phyloP scores from a whole-genome alignment of 306 rosid species.

The Mimosa bimucronata region DNA sequence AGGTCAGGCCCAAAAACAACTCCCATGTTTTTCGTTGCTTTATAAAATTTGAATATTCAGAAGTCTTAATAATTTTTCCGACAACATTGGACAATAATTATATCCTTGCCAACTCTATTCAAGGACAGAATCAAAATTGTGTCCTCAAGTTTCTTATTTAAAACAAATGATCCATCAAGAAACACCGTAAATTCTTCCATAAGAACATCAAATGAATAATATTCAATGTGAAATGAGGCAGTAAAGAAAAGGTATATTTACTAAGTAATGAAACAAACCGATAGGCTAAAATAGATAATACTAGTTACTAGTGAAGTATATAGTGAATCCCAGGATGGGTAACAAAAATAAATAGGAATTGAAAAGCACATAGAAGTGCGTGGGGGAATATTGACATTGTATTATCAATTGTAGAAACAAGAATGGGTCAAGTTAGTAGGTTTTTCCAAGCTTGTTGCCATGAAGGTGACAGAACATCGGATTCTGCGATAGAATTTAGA shows the following conservation, averaged over 20 bases:
- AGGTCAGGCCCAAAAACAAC: background rate
- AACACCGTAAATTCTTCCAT: background rate
- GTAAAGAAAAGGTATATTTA: background rate
- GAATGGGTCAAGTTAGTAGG: slow-evolving; percentile 56
- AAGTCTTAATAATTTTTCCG: background rate
- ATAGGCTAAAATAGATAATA: background rate
- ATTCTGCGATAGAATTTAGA: slow-evolving; percentile 72
- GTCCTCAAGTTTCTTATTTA: background rate
- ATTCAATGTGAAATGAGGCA: background rate
- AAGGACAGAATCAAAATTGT: background rate
- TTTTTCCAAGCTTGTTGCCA: slow-evolving; percentile 68
- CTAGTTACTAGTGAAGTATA: background rate
- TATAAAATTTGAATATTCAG: background rate
- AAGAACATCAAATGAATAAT: background rate
- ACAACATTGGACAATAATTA: background rate
- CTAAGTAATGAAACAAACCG: background rate
- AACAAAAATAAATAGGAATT: background rate
- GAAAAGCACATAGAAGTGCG: background rate
- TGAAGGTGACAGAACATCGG: slow-evolving; percentile 70
- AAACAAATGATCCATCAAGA: background rate
- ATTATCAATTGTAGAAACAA: slow-evolving; percentile 58
- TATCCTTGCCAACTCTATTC: background rate
- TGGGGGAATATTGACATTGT: background rate
- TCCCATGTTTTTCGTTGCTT: too few species aligned
- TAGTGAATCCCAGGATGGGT: background rate